Evolutionary conservation across 768 basidiomycete genomes (phyloP).

Genomic region (Kwoniella newhampshirensis): DNA sequence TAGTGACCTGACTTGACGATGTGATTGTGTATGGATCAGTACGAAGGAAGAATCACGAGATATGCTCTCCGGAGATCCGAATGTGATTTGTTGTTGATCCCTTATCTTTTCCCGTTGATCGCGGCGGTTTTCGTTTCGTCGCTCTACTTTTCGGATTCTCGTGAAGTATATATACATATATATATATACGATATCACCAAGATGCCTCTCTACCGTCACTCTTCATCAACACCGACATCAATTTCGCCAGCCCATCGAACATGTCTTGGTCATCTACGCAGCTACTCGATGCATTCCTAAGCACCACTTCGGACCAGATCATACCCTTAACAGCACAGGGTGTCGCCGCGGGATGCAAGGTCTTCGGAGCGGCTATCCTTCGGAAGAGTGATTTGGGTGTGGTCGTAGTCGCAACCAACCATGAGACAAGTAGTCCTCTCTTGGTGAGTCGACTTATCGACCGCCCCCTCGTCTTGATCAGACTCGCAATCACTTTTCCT

Average conservation of each 20-base stretch:
- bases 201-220: no score
- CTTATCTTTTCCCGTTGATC: background rate
- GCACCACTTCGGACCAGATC: slow-evolving; percentile 26
- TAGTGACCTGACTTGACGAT: no score
- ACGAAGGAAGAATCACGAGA: no score
- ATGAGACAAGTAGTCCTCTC: slow-evolving; percentile 31
- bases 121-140: background rate
- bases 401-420: slow-evolving; percentile 38
- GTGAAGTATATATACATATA: no score
- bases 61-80: no score
- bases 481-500: no score
- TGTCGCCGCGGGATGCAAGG: slow-evolving; percentile 33
- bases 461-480: no score
- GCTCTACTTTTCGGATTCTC: no score
- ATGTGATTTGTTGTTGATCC: no score
- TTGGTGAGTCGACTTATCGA: slow-evolving; percentile 20
- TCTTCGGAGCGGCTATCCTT: slow-evolving; percentile 46
- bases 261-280: slow-evolving; percentile 12
- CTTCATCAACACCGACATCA: no score
- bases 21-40: no score
- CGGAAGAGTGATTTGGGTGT: slow-evolving; percentile 23
- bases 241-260: background rate
- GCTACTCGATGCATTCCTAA: slow-evolving; percentile 28
- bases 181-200: no score
- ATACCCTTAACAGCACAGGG: slow-evolving; percentile 30